A percentile compares a stretch with the other conserved stretches of the same genome.
Evolutionary conservation across 73 alveolate genomes (phyloP).

Genomic region (Durusdinium trenchii): DNA sequence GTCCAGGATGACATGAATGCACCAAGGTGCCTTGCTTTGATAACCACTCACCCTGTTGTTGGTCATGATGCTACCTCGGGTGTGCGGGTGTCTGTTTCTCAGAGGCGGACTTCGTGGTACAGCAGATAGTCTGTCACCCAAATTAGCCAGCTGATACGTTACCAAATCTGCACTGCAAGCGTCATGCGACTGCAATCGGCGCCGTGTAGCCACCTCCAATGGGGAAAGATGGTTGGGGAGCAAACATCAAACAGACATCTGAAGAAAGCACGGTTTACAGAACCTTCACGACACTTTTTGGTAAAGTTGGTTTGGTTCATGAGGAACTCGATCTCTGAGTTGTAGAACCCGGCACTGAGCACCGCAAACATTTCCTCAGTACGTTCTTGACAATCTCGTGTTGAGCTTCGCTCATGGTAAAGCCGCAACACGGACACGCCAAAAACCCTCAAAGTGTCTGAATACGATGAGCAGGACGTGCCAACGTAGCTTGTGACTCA

Average conservation of each 20-base stretch:
- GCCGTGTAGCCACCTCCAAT: neutral
- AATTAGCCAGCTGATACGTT: no score
- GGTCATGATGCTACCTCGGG: slow-evolving; percentile 37
- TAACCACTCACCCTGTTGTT: neutral
- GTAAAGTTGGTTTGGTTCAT: slow-evolving; percentile 24
- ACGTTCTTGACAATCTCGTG: neutral
- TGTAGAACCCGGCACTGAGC: slow-evolving; percentile 41
- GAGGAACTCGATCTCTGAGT: slow-evolving; percentile 30
- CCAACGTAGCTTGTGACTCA: neutral
- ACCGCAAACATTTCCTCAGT: slow-evolving; percentile 52
- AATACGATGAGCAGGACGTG: neutral
- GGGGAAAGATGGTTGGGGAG: neutral
- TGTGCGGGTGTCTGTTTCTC: no score
- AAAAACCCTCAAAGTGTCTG: neutral
- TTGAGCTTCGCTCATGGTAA: neutral
- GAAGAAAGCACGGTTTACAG: no score
- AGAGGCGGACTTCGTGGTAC: no score
- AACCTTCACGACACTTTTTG: slow-evolving; percentile 20
- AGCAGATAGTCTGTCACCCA: no score
- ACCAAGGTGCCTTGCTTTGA: neutral
- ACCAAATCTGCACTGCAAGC: neutral
- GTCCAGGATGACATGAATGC: neutral
- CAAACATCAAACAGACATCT: neutral
- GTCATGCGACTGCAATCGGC: slow-evolving; percentile 33
- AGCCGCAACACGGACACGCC: neutral